A percentile compares a stretch with the other conserved stretches of the same genome.
Evolutionary conservation across 768 basidiomycete genomes (phyloP).

Genomic region (Russula dissimulans): DNA sequence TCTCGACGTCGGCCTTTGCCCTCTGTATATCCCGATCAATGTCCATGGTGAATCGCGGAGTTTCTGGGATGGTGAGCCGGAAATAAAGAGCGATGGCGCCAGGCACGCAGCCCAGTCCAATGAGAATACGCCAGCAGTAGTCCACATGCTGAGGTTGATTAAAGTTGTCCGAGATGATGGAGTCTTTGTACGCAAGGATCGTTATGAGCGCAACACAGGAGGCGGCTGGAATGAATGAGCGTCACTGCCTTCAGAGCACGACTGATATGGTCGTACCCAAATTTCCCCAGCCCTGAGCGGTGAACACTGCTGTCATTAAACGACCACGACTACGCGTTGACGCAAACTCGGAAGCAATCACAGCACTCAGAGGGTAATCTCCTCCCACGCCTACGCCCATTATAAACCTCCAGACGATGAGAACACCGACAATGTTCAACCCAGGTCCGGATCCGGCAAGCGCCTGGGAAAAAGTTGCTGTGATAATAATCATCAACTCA

Average conservation of each 20-base stretch:
- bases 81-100: conserved; percentile 78
- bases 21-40: conserved; percentile 74
- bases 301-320: conserved; percentile 84
- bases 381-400: conserved; percentile 83
- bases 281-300: conserved; percentile 85
- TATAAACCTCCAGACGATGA: conserved; percentile 79
- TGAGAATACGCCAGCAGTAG: conserved; percentile 76
- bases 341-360: conserved; percentile 86
- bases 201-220: conserved; percentile 58
- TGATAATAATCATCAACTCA: conserved; percentile 73
- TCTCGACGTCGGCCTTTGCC: conserved; percentile 62
- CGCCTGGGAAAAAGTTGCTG: conserved; percentile 72
- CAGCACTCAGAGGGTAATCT: conserved; percentile 77
- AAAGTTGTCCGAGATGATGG: conserved; percentile 39
- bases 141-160: conserved; percentile 47
- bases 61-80: conserved; percentile 88
- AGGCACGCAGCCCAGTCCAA: conserved; percentile 81
- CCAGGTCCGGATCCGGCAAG: conserved; percentile 61
- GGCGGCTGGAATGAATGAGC: conserved; percentile 36
- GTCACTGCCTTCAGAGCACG: too few relatives aligned
- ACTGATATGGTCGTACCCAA: conserved; percentile 38
- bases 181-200: conserved; percentile 55
- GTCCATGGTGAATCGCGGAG: conserved; percentile 88
- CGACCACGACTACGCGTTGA: conserved; percentile 67
- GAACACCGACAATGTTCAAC: conserved; percentile 60